Conservation (phyloP, 257 asterid species). For the Schizonepeta tenuifolia region DNA sequence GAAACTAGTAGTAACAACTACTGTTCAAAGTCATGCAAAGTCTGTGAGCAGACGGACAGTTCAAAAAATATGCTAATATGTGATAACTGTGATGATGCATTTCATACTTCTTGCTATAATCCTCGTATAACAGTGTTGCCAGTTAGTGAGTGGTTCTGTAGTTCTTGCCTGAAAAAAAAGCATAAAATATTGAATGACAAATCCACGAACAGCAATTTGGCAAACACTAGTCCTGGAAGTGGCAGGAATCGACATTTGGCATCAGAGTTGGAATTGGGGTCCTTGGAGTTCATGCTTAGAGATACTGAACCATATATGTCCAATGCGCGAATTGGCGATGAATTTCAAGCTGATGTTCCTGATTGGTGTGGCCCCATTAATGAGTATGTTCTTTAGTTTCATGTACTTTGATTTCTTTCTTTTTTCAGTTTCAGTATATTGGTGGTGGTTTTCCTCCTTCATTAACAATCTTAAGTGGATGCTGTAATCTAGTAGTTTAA, state of each 20-base stretch:
- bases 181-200: slow-evolving; percentile 59
- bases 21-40: slow-evolving; percentile 63
- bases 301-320: slow-evolving; percentile 61
- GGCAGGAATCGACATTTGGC: slow-evolving; percentile 37
- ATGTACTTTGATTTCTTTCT: slow-evolving; percentile 9
- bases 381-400: slow-evolving; percentile 58
- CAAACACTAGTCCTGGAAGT: slow-evolving; percentile 35
- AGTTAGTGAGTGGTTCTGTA: slow-evolving; percentile 76
- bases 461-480: slow-evolving; percentile 7
- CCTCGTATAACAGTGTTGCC: slow-evolving; percentile 61
- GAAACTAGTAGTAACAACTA: slow-evolving; percentile 38
- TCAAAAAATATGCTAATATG: slow-evolving; percentile 70
- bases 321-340: slow-evolving; percentile 65
- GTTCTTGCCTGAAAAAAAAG: slow-evolving; percentile 76
- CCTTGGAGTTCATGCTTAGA: slow-evolving; percentile 58
- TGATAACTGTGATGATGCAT: slow-evolving; percentile 77
- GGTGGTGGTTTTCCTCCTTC: not conserved
- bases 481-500: not conserved
- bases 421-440: not conserved
- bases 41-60: slow-evolving; percentile 53
- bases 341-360: slow-evolving; percentile 80
- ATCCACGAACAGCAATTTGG: slow-evolving; percentile 46
- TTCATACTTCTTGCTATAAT: slow-evolving; percentile 74
- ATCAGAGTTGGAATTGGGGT: slow-evolving; percentile 56
- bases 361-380: slow-evolving; percentile 65